phyloP scores from a whole-genome alignment of 164 flowering plant species.

The Umbilicus rupestris region DNA sequence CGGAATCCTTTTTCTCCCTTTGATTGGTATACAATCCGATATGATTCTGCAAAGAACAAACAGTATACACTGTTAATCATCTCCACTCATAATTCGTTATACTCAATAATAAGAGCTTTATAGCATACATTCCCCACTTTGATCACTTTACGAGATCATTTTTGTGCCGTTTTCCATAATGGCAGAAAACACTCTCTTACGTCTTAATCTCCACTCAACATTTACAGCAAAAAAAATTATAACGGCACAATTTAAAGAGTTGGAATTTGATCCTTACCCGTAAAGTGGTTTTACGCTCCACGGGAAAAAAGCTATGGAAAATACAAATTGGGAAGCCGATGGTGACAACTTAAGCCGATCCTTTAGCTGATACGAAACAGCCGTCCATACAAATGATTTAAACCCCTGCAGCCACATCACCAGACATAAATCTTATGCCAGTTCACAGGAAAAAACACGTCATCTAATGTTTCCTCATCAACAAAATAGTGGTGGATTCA shows the following conservation, averaged over 20 bases:
- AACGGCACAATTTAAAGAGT: neutral
- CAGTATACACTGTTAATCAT: neutral
- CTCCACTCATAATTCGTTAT: neutral
- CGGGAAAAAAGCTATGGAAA: constrained; percentile 61
- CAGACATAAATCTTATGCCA: neutral
- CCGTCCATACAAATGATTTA: constrained; percentile 92
- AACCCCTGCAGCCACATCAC: constrained; percentile 50
- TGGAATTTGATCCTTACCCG: constrained; percentile 41
- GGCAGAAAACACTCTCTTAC: too few relatives aligned
- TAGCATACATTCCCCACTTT: neutral
- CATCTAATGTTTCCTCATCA: neutral
- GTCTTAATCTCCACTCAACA: too few relatives aligned
- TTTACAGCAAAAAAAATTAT: too few relatives aligned
- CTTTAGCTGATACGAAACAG: constrained; percentile 84
- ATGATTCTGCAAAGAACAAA: constrained; percentile 47
- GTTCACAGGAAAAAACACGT: too few relatives aligned
- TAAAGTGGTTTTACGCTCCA: constrained; percentile 93
- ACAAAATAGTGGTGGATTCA: neutral
- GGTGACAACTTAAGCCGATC: constrained; percentile 81
- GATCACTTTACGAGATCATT: neutral
- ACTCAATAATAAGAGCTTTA: too few relatives aligned
- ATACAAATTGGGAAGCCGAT: constrained; percentile 79
- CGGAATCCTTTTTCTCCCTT: constrained; percentile 73
- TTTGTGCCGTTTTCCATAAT: too few relatives aligned
- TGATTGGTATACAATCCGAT: constrained; percentile 84